A percentile compares a stretch with the other conserved stretches of the same genome.
Conservation (phyloP, 31 red algal species). For the Endocladia muricata region DNA sequence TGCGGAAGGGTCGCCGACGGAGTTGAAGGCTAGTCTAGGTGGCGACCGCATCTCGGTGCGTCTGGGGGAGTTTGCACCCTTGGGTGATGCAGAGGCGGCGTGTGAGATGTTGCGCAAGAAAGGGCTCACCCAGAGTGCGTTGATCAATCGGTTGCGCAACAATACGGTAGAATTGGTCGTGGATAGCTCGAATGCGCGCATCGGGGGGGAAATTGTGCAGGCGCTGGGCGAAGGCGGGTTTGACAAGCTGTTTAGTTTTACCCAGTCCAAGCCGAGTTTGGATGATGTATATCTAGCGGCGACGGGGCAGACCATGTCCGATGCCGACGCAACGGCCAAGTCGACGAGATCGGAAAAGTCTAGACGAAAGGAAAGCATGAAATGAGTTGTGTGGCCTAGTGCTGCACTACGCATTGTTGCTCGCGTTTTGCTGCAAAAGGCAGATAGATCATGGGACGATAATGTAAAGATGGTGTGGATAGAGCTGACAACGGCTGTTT, state of each 20-base stretch:
- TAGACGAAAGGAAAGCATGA: constrained; percentile 80
- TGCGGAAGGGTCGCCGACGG: constrained; percentile 56
- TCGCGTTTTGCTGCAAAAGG: too few species aligned
- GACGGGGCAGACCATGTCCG: constrained; percentile 59
- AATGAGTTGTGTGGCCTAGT: background rate
- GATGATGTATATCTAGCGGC: constrained; percentile 93
- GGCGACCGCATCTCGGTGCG: constrained; percentile 78
- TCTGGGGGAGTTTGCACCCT: constrained; percentile 74
- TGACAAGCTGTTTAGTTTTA: constrained; percentile 76
- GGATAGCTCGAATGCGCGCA: constrained; percentile 26
- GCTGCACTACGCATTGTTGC: too few species aligned
- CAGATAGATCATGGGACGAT: too few species aligned
- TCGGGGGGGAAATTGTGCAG: constrained; percentile 50
- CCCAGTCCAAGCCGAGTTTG: constrained; percentile 74
- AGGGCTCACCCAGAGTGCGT: constrained; percentile 34
- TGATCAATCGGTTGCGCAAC: constrained; percentile 68
- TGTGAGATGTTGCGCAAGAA: constrained; percentile 14
- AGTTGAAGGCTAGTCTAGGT: constrained; percentile 68
- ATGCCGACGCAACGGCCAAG: constrained; percentile 74
- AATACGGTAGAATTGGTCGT: constrained; percentile 85
- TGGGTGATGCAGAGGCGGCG: constrained; percentile 49
- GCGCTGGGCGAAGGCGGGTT: constrained; percentile 56
- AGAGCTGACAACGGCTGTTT: too few species aligned
- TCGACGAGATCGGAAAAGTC: constrained; percentile 49
- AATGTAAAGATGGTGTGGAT: too few species aligned